These are phyloP conservation scores for Cenchrus purpureus DNA, from an alignment of 176 grass and related monocot species.

Conservation along the genomic window DNA sequence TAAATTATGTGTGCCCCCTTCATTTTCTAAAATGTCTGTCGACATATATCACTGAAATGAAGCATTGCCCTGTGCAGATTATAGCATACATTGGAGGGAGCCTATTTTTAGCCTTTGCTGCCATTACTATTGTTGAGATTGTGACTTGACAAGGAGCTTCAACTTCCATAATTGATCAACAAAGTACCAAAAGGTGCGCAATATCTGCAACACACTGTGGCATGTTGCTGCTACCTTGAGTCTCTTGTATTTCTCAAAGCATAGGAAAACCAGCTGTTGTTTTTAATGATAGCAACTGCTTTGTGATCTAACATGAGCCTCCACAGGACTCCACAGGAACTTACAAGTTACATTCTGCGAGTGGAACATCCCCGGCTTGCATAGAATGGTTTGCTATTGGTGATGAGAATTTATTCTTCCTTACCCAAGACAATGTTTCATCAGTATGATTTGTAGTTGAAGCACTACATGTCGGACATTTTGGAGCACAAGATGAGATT, in stretches of 20 bases:
- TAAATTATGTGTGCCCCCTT: conserved; percentile 3
- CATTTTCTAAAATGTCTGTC: conserved; percentile 1
- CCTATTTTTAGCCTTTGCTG: conserved; percentile 92
- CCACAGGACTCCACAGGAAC: conserved; percentile 15
- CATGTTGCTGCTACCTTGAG: not conserved
- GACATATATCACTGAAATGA: conserved; percentile 10
- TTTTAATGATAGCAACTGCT: not conserved
- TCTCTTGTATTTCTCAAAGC: not conserved
- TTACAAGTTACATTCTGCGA: not conserved
- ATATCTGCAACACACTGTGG: not conserved
- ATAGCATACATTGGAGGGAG: conserved; percentile 91
- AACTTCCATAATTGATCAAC: conserved; percentile 26
- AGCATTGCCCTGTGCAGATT: conserved; percentile 55
- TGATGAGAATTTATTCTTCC: conserved; percentile 31
- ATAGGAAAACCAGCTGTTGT: not conserved
- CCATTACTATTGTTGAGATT: conserved; percentile 82
- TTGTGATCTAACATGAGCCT: conserved; percentile 24
- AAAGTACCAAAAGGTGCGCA: conserved; percentile 35
- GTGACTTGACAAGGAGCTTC: conserved; percentile 40
- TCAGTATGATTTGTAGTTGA: not conserved
- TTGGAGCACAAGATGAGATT: conserved; percentile 11
- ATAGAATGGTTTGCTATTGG: conserved; percentile 21
- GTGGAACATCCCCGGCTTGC: not conserved
- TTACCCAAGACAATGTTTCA: conserved; percentile 1
- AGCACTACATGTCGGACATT: not conserved